Evolutionary conservation across 1,284 basidiomycete genomes (phyloP).

Genomic region (Marasmius sp.): DNA sequence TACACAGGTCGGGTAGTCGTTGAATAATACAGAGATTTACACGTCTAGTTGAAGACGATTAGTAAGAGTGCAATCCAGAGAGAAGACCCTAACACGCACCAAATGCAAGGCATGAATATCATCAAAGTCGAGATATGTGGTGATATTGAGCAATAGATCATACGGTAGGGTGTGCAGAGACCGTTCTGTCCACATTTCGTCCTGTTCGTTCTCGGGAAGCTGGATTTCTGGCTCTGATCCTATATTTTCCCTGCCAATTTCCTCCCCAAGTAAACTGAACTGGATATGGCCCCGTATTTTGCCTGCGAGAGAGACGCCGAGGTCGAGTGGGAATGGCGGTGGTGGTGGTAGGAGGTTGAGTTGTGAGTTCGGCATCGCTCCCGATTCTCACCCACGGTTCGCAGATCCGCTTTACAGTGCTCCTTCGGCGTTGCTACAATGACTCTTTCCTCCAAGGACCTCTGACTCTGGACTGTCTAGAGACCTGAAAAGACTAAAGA

Average conservation of each 20-base stretch:
- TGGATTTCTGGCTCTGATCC: neutral
- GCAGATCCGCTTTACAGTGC: neutral
- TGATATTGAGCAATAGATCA: conserved; percentile 67
- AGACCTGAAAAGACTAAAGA: neutral
- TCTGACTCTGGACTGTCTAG: neutral
- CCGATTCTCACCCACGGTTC: neutral
- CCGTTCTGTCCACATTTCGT: neutral
- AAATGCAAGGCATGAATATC: conserved; percentile 59
- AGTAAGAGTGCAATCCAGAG: neutral
- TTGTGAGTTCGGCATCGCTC: neutral
- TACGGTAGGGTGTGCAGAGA: conserved; percentile 57
- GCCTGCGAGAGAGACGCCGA: neutral
- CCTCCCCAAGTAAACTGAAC: neutral
- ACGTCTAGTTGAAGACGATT: conserved; percentile 1
- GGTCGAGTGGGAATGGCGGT: neutral
- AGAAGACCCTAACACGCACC: conserved; percentile 39
- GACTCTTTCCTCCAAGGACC: neutral
- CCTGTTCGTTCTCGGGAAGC: neutral
- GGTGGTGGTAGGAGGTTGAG: neutral
- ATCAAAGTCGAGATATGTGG: conserved; percentile 53
- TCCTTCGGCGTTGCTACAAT: neutral
- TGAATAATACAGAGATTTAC: conserved; percentile 52
- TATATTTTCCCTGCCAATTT: neutral
- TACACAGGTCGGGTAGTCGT: conserved; percentile 64
- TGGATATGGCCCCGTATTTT: neutral